Evolutionary conservation across 2,329 filamentous ascomycete species (phyloP), one percentile per base, ranked within the genome.

Genomic region (Zasmidium citrigriseum): DNA sequence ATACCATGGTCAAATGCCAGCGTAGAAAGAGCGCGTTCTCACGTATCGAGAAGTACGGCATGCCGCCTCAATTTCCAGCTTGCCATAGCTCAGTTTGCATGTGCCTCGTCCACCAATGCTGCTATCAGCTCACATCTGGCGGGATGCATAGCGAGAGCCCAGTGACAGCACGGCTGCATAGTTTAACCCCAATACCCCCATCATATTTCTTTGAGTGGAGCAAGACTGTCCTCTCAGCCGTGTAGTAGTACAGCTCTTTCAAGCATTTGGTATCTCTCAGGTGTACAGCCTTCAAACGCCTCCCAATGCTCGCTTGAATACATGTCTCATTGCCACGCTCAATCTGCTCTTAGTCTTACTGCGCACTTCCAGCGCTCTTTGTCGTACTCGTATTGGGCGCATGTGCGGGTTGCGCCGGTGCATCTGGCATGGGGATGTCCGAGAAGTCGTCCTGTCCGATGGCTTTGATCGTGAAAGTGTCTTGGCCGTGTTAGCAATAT

Each of bases 361-460:
- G 34, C 27, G 58, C 44, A 46, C 58, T 65, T 21, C 67, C 67
- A 11, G 67, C 67, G 34, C 65, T 68, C 55, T 61, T 65, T 18
- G 61, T 64, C 14, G 57, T 61, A 20, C 53, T 64, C 11, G 56
- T 60, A 49, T 68, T 57, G 4, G 68, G 68, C 23, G 68, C 64
- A 29, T 59, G 52, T 14, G 64, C 70, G n/a, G 79, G 75, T 59
- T 82, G 77, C 51, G 77, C 75, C 49, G 90, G 88, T 53, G 83
- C 80, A 73, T 91, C 89, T 24, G 95, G 95, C 38, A 98, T 88
- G 73, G 91, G 88, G 68, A 98, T 93, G 73, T 99, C 95, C 58
- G 93, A 90, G 78, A 99, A 99, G 66, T 97, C 91, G 76, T 98
- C 95, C 77, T 98, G 95, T 46, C 93, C 91, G 71, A 99, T 90